Evolutionary conservation across 1,284 basidiomycete species (phyloP).

Genomic region (Ustilago esculenta): DNA sequence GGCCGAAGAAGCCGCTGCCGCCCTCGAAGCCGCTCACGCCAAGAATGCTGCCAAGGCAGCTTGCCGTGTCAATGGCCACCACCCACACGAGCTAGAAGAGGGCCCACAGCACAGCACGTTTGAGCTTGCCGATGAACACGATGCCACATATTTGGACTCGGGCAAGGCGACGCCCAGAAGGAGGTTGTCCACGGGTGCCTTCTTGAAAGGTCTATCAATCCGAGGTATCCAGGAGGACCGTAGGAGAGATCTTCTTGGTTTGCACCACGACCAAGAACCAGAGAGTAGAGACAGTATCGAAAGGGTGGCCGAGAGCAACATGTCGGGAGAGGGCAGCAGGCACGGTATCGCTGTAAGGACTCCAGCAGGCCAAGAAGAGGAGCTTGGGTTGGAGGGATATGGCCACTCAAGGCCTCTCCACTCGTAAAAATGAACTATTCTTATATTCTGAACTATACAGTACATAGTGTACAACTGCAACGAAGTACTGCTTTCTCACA

Average conservation of each 20-base stretch:
- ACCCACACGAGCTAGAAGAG: constrained; percentile 41
- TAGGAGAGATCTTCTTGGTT: constrained; percentile 43
- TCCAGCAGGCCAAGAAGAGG: constrained; percentile 34
- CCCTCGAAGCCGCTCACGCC: constrained; percentile 31
- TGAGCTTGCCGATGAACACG: constrained; percentile 48
- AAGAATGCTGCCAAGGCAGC: constrained; percentile 18
- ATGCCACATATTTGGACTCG: constrained; percentile 20
- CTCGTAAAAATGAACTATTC: neutral
- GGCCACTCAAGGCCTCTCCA: constrained; percentile 28
- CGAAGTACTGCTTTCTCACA: too few species aligned
- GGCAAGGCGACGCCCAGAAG: constrained; percentile 32
- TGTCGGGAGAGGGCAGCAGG: constrained; percentile 18
- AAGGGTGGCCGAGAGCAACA: constrained; percentile 1
- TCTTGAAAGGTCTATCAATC: constrained; percentile 39
- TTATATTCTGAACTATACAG: constrained; percentile 1
- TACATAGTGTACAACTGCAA: too few species aligned
- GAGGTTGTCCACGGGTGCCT: constrained; percentile 56
- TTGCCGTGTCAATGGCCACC: constrained; percentile 23
- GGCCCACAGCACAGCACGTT: constrained; percentile 42
- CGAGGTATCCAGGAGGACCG: constrained; percentile 54
- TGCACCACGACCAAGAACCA: constrained; percentile 25
- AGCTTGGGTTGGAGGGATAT: constrained; percentile 40
- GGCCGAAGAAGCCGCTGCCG: constrained; percentile 34
- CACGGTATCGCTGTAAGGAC: constrained; percentile 36
- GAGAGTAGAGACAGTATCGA: too few species aligned